Conservation (phyloP, 768 basidiomycete genomes). For the Suillus subaureus region DNA sequence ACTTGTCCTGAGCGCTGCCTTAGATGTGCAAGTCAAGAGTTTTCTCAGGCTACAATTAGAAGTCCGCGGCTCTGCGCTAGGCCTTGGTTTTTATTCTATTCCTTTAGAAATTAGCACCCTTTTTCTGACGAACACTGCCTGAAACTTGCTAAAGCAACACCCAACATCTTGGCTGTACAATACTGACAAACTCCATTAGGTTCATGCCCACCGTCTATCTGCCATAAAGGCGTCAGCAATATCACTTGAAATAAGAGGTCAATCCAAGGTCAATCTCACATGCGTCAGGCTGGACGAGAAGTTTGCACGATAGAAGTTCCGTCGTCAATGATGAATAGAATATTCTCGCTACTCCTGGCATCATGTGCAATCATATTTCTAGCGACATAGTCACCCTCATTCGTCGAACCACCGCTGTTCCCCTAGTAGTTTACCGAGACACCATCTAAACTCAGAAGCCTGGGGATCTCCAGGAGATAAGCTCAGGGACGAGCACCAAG, state of each 20-base stretch:
- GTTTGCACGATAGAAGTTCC: neutral
- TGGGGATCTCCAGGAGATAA: slow-evolving; percentile 8
- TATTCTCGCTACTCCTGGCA: neutral
- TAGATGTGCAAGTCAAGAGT: too few relatives aligned
- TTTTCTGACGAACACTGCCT: neutral
- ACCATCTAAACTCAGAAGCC: neutral
- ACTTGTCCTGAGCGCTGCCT: neutral
- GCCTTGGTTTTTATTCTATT: neutral
- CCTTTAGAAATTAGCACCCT: neutral
- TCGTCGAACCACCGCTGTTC: neutral
- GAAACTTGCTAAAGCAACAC: neutral
- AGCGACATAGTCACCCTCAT: neutral
- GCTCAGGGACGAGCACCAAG: slow-evolving; percentile 2
- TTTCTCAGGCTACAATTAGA: neutral
- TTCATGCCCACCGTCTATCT: neutral
- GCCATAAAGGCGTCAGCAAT: neutral
- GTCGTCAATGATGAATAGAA: neutral
- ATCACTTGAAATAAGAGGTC: neutral
- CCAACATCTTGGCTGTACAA: neutral
- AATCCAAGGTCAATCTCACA: neutral
- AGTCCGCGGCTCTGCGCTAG: neutral
- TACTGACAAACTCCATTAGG: neutral
- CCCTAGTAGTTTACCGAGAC: neutral
- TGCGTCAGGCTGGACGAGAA: neutral
- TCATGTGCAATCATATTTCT: neutral